Base-by-base conservation (phyloP, 306 rosid species). In the Acacia melanoxylon region DNA sequence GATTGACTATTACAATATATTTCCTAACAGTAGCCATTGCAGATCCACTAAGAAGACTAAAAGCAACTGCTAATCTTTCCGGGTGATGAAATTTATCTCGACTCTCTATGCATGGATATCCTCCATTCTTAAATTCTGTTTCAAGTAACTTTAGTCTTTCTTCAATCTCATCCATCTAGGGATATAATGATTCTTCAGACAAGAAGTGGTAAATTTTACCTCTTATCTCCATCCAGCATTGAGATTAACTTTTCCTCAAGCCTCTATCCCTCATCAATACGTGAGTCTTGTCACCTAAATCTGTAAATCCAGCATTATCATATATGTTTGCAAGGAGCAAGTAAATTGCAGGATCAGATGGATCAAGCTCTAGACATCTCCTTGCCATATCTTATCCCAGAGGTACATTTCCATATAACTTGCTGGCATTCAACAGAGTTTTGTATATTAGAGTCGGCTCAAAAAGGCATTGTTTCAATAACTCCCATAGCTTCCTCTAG, bases 331-430 rank as follows among this genome's bases (percentile, higher is more conserved):
- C 89, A 59, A 89, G 91, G 49, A 90, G 78, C 85, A 81, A 51
- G 75, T 90, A 92, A 68, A 90, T 85, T 74, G 91, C 84, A 77
- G 93, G 86, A 80, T 92, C 93, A 56, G 62, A 78, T 22, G 92
- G 91, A 78, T 89, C 90, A 75, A 88, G 91, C 75, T 92, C 88
- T 41, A 89, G 84, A 49, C 93, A 90, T 84, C 84, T 85, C 83
- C 91, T 88, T 62, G 91, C 91, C 87, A 91, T 83, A 68, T 89
- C 89, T 88, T 92, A 94, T 81, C 91, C 92, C 10, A 90, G 78
- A 27, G 84, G 77, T 59, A 89, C 77, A 87, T 89, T 89, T 58
- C 83, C 82, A 77, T 89, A 87, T 69, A 88, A 86, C 74, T 78
- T 90, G 85, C 93, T 86, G 73, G 94, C 89, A 71, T 84, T 86